A percentile compares a stretch with the other conserved stretches of the same genome.
Evolutionary conservation across 306 rosid genomes (phyloP).

Genomic region (Dryas alaskensis): DNA sequence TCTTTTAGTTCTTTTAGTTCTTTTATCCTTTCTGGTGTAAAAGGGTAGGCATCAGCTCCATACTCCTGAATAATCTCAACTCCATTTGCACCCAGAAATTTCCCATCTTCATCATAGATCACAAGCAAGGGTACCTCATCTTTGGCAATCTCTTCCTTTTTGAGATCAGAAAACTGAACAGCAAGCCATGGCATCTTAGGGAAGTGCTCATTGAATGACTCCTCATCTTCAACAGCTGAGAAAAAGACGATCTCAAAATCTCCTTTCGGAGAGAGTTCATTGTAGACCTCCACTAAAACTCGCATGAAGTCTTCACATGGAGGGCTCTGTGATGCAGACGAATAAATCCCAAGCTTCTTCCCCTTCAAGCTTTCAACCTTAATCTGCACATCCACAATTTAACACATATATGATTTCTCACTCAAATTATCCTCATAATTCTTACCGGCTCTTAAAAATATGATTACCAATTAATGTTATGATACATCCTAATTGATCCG

Average conservation of each 20-base stretch:
- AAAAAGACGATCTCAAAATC: constrained; percentile 60
- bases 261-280: constrained; percentile 43
- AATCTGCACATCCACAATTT: constrained; percentile 43
- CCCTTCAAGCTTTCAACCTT: constrained; percentile 59
- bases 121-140: constrained; percentile 49
- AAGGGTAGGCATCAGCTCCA: constrained; percentile 59
- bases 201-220: constrained; percentile 51
- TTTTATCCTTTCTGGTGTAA: constrained; percentile 48
- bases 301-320: constrained; percentile 60
- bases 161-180: constrained; percentile 55
- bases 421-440: not conserved
- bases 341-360: constrained; percentile 61
- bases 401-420: constrained; percentile 9
- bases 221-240: constrained; percentile 54
- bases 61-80: constrained; percentile 38
- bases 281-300: constrained; percentile 48
- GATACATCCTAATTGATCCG: not conserved
- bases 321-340: constrained; percentile 72
- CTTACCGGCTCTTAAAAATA: not conserved
- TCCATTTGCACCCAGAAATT: constrained; percentile 42
- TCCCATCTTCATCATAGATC: constrained; percentile 51
- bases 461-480: not conserved
- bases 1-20: constrained; percentile 42
- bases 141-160: no score
- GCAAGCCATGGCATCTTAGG: constrained; percentile 86